Evolutionary conservation across 129 eudicot genomes (phyloP).

Genomic region (Tagetes erecta): DNA sequence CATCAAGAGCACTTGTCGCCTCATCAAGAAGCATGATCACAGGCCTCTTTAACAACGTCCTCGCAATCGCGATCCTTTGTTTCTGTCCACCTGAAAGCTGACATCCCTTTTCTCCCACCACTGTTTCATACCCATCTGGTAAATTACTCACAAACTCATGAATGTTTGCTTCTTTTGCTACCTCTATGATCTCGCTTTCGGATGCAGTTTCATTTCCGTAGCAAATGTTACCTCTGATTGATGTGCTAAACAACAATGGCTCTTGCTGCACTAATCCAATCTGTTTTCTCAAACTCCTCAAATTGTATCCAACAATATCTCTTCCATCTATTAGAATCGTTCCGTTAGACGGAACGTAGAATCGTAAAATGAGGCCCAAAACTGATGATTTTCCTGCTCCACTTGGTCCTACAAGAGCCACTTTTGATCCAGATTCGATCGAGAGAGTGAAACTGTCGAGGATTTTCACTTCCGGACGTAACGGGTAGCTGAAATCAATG

Average conservation of each 20-base stretch:
- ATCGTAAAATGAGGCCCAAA: constrained; percentile 66
- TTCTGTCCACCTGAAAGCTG: constrained; percentile 92
- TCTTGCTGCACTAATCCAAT: constrained; percentile 82
- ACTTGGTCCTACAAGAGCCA: constrained; percentile 77
- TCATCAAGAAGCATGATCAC: constrained; percentile 79
- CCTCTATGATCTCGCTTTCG: constrained; percentile 68
- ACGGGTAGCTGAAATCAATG: constrained; percentile 59
- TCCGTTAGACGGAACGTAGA: constrained; percentile 55
- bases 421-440: constrained; percentile 64
- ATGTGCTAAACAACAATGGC: constrained; percentile 69
- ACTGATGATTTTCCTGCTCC: constrained; percentile 92
- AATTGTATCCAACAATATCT: constrained; percentile 52
- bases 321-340: constrained; percentile 51
- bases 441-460: constrained; percentile 57
- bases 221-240: constrained; percentile 71
- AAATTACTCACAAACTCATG: constrained; percentile 74
- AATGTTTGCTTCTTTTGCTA: constrained; percentile 62
- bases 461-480: constrained; percentile 56
- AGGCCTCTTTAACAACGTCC: constrained; percentile 64
- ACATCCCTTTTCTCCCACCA: constrained; percentile 81
- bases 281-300: constrained; percentile 62
- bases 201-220: constrained; percentile 63
- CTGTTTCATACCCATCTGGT: constrained; percentile 69
- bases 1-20: constrained; percentile 90
- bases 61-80: constrained; percentile 78